Base-by-base conservation (phyloP, 169 alveolate species). In the Plasmodium coatneyi region DNA sequence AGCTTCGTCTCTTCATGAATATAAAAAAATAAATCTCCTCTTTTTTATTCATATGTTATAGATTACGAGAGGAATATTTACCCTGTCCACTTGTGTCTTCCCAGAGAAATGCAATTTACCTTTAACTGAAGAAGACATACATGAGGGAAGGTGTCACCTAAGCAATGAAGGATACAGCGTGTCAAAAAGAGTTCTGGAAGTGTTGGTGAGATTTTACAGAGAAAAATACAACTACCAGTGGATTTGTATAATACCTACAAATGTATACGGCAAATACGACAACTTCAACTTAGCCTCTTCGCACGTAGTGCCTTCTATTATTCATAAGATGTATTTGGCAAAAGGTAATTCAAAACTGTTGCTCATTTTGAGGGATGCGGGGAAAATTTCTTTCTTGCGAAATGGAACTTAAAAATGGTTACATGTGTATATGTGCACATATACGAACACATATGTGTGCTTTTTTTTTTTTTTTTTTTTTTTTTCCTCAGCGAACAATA, bases 111-210 rank as follows among this genome's bases (percentile, higher is more conserved):
- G 87, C 46, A 39, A 19, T 34, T 70, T 79, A 41, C 94, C 94
- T 39, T 89, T 89, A 72, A 36, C 54, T 79, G 94, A 89, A 79
- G 94, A 89, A 41, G 81, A 79, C 39, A 80, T 89, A 28, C 94
- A 89, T 79, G 83, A 89, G 30, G 94, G 89, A 19, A 30, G 81
- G 36, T 89, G 94, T 9, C 94, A 89, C 56, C 72, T 79, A 49
- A 89, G 94, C 81, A 89, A 89, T 70, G 94, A 89, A 78, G 94
- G 94, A 39, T 89, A 89, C 71, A 89, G 94, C 82, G n/a, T 70
- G 36, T 89, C 94, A 28, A 89, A 89, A 89, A 89, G 94, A 89
- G 87, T 89, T 34, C 49, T 89, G 49, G 94, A 89, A 89, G 41
- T 89, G 34, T 36, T 89, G 90, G 94, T 89, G 19, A 25, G 94